Percentiles rank a stretch among this genome's conserved stretches.
Conservation (phyloP, 192 early-diverging fungal genomes). For the Glomus cerebriforme region DNA sequence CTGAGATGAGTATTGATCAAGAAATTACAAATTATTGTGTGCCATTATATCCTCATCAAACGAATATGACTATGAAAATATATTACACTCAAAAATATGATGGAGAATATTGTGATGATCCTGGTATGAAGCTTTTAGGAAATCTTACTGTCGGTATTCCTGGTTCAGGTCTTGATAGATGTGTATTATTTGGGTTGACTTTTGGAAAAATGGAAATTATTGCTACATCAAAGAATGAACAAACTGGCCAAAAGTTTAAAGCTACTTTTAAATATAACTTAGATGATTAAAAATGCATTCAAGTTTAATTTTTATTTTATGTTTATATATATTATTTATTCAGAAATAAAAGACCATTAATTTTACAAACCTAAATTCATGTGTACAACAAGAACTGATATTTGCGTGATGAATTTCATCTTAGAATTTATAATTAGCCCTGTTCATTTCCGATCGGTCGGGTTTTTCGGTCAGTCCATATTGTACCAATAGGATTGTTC, state of each 20-base stretch:
- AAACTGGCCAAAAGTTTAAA: neutral
- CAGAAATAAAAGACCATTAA: no score
- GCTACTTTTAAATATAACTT: neutral
- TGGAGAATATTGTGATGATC: conserved; percentile 8
- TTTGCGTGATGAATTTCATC: no score
- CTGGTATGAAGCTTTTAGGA: neutral
- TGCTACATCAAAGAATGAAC: neutral
- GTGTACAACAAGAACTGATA: no score
- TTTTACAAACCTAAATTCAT: no score
- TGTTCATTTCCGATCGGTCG: no score
- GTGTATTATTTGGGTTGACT: neutral
- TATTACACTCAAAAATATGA: neutral
- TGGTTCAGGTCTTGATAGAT: neutral
- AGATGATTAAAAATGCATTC: neutral
- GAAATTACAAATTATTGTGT: neutral
- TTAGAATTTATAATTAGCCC: no score
- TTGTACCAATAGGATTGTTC: no score
- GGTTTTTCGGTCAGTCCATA: no score
- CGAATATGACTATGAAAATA: neutral
- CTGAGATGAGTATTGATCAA: neutral
- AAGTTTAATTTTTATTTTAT: no score
- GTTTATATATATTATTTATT: no score
- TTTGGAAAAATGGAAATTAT: conserved; percentile 19
- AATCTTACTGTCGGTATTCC: neutral
- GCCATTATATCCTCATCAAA: neutral